Evolutionary conservation across 1,284 basidiomycete species (phyloP), one percentile per base, ranked within the genome.

Genomic region (Meira miltonrushii): DNA sequence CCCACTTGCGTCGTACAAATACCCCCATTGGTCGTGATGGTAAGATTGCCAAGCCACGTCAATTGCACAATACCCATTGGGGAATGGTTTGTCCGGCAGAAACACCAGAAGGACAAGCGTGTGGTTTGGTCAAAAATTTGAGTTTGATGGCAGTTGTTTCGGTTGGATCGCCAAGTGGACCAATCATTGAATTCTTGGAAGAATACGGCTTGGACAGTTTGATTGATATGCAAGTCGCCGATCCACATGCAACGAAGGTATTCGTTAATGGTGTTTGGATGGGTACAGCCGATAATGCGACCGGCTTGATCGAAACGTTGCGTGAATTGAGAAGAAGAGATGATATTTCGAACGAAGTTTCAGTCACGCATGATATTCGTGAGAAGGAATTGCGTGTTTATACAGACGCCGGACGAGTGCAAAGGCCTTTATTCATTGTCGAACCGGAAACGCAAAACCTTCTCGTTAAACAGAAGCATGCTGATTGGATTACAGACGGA

Each of bases 261-360:
- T 98, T 99, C 79, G 91, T 99, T 65, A 99, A 99, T 73, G 95
- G 95, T 76, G 92, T 97, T 10, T 98, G 95, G 95, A 92, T 96
- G 85, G 95, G 95, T 67, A 91, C 97, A n/a, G 93, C 97, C 80
- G 89, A 92, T 60, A 90, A 97, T 71, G 90, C 94, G 15, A 87
- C 87, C 50, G 89, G 90, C 69, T 83, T 99, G 55, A 90, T 97
- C 65, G 88, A 88, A 75, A 96, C 93, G 21, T 85, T 99, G 76
- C 88, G 93, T 78, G 88, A 89, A 71, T 84, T 98, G 66, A 86
- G 95, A 64, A 83, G 95, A 68, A 92, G 90, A 78, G 92, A 95
- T 68, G 93, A 97, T 79, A 93, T 99, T 78, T 90, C 88, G 75
- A 86, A 90, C 54, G 94, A 98, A 80, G 92, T 97, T 10, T 94